A percentile compares a stretch with the other conserved stretches of the same genome.
Conservation (phyloP, 2,329 filamentous ascomycete genomes). For the Xenoacremonium recifei region DNA sequence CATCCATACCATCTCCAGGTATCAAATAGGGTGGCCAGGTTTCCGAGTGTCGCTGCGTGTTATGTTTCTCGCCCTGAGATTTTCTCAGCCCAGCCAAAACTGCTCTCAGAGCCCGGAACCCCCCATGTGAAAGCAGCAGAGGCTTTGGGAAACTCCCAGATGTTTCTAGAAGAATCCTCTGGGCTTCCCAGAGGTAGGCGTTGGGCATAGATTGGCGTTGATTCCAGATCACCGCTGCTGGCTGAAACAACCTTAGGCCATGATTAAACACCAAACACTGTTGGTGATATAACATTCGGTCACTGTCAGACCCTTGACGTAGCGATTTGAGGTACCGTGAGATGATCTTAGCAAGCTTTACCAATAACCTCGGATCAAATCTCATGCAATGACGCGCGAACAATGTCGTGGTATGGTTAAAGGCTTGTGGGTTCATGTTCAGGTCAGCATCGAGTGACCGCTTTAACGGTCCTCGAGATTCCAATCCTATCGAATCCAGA, state of each 20-base stretch:
- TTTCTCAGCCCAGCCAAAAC: constrained; percentile 56
- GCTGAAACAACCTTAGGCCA: constrained; percentile 26
- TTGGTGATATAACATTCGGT: constrained; percentile 21
- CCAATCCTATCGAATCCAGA: background rate
- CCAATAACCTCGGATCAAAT: constrained; percentile 31
- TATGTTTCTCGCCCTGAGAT: constrained; percentile 47
- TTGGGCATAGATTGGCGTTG: constrained; percentile 27
- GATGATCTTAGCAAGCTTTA: constrained; percentile 28
- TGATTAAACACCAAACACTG: constrained; percentile 33
- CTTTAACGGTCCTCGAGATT: background rate
- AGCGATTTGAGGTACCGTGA: constrained; percentile 26
- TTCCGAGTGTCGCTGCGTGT: constrained; percentile 46
- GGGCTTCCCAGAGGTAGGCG: constrained; percentile 52
- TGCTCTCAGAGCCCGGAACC: constrained; percentile 54
- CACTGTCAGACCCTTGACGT: constrained; percentile 6
- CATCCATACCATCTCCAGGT: constrained; percentile 59
- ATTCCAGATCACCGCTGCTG: constrained; percentile 19
- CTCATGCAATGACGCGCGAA: constrained; percentile 31
- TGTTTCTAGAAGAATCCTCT: constrained; percentile 51
- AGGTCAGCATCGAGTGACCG: constrained; percentile 13
- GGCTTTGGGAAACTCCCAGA: constrained; percentile 48
- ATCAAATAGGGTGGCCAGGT: constrained; percentile 62
- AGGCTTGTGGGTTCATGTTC: constrained; percentile 19
- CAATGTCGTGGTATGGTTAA: constrained; percentile 22
- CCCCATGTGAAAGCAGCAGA: constrained; percentile 47